Conservation (phyloP, 768 basidiomycete species). For the Leccinum incarnatum region DNA sequence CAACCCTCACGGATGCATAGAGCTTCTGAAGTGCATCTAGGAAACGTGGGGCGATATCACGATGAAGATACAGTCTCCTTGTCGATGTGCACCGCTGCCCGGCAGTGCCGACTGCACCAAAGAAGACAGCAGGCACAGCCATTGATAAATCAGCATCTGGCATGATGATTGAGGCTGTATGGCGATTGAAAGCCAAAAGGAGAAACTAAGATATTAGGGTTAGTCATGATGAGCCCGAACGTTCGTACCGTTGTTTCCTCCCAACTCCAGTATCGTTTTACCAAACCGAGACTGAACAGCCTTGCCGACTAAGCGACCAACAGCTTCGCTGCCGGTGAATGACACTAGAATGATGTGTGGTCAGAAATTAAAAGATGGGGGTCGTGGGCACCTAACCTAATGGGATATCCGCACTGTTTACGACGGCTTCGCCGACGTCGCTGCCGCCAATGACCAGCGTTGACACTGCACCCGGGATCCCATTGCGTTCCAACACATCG, state of each 20-base stretch:
- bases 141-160: slow-evolving; percentile 89
- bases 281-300: slow-evolving; percentile 86
- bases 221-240: slow-evolving; percentile 16
- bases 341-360: slow-evolving; percentile 54
- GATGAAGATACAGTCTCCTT: slow-evolving; percentile 85
- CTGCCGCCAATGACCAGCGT: slow-evolving; percentile 81
- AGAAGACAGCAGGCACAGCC: slow-evolving; percentile 88
- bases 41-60: slow-evolving; percentile 71
- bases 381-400: slow-evolving; percentile 51
- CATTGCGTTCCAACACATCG: slow-evolving; percentile 75
- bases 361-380: slow-evolving; percentile 2
- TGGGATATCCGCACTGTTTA: slow-evolving; percentile 70
- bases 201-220: slow-evolving; percentile 17
- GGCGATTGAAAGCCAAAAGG: slow-evolving; percentile 14
- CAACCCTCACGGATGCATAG: slow-evolving; percentile 70
- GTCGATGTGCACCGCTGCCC: slow-evolving; percentile 87
- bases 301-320: slow-evolving; percentile 87
- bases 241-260: slow-evolving; percentile 86
- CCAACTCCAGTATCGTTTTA: slow-evolving; percentile 85
- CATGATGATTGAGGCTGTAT: slow-evolving; percentile 84
- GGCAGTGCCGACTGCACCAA: slow-evolving; percentile 87
- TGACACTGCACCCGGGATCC: slow-evolving; percentile 80
- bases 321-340: slow-evolving; percentile 91
- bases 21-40: slow-evolving; percentile 68
- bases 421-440: slow-evolving; percentile 75